Base-by-base conservation (phyloP, 108 stramenopile genomes). In the Pseudonitzschia multiseries region DNA sequence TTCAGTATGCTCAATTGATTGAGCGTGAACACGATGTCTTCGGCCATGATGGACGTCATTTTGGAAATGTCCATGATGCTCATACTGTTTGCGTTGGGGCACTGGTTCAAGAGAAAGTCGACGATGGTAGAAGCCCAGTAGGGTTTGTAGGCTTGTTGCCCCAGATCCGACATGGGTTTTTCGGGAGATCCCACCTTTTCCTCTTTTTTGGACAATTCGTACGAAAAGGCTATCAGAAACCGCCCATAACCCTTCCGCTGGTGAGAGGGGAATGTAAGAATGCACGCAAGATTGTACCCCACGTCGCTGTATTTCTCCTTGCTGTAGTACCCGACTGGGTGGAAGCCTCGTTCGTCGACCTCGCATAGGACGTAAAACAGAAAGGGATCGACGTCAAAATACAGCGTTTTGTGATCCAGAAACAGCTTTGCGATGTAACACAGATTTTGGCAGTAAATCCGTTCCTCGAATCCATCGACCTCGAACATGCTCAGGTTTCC, bases 221-320 rank as follows among this genome's bases (percentile, higher is more conserved):
- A 99, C 33, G 93, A 95, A 70, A 99, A 99, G 24, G 92, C 87
- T 69, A 99, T 99, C 31, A 99, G 83, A 74, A 99, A 98, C 51
- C 98, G 85, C 24, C 99, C 99, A 63, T 99, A 99, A 12, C 99
- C 99, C 79, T 99, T 98, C 44, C 98, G 83, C 89, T 99, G 99
- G 76, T 96, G 96, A 17, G 94, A 86, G 20, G 99, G 99, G 84
- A 99, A 98, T 12, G 98, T 99, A 24, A 99, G 84, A 67, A 99
- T 99, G 75, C 99, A 99, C 20, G 99, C 98, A 32, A 99, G 83
- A 77, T 99, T 99, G 88, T 98, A 99, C 26, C 98, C 99, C 15
- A 98, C 95, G 74, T 98, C 98, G 32, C 87, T 90, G 70, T 98
- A 97, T 84, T 99, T 99, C 79, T 99, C 99, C 88, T 99, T 99